phyloP scores from a whole-genome alignment of 2,329 filamentous ascomycete genomes.

The Fusarium odoratissimum region DNA sequence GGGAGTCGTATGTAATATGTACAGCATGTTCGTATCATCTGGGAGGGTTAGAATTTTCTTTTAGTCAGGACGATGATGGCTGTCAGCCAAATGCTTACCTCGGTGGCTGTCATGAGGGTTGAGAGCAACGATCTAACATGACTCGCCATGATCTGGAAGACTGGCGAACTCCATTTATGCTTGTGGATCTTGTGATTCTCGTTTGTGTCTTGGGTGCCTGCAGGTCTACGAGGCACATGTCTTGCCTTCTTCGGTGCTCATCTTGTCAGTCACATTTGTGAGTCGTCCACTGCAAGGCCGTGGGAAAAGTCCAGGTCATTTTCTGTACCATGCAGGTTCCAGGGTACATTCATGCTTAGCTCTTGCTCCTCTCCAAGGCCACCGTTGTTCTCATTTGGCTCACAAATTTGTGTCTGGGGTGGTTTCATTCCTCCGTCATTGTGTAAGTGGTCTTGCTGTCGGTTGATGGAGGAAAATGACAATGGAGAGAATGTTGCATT shows the following conservation, averaged over 20 bases:
- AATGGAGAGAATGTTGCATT: slow-evolving; percentile 42
- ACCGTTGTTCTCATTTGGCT: slow-evolving; percentile 34
- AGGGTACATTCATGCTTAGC: slow-evolving; percentile 36
- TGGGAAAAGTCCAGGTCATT: slow-evolving; percentile 40
- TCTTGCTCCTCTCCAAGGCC: slow-evolving; percentile 43
- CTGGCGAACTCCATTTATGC: background rate
- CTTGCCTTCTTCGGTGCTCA: background rate
- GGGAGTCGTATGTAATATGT: background rate
- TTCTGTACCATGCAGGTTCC: slow-evolving; percentile 41
- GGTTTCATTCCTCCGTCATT: slow-evolving; percentile 38
- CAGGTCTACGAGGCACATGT: background rate
- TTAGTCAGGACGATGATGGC: background rate
- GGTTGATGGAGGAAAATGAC: slow-evolving; percentile 48
- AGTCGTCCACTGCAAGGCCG: slow-evolving; percentile 40
- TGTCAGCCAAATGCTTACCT: background rate
- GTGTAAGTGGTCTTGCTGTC: slow-evolving; percentile 34
- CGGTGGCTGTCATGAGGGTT: background rate
- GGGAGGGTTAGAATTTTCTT: background rate
- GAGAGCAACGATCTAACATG: background rate
- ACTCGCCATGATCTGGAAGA: background rate
- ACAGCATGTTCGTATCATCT: background rate
- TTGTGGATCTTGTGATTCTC: background rate
- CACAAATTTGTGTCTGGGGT: slow-evolving; percentile 43
- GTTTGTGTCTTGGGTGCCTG: background rate
- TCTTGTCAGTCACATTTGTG: slow-evolving; percentile 37